Conservation (phyloP, 176 grass and related monocot species). For the Oryza meyeriana region DNA sequence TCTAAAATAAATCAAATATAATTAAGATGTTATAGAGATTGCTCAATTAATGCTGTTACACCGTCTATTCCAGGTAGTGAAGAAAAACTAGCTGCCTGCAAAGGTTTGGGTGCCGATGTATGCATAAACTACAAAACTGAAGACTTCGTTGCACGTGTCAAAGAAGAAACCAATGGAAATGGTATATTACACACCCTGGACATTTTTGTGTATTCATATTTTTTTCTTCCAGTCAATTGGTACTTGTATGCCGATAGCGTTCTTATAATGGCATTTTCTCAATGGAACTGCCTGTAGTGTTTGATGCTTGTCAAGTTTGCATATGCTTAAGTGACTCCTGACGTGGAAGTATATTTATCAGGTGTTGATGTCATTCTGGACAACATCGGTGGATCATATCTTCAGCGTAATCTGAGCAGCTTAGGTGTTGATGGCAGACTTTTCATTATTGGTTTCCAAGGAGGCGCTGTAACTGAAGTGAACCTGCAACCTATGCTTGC, state of each 20-base stretch:
- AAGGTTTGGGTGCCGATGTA: constrained; percentile 71
- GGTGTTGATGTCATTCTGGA: constrained; percentile 89
- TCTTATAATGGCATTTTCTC: neutral
- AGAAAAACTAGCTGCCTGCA: constrained; percentile 80
- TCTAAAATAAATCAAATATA: no score
- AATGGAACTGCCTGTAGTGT: neutral
- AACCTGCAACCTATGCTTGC: constrained; percentile 61
- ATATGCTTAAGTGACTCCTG: neutral
- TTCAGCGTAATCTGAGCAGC: constrained; percentile 68
- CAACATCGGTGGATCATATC: constrained; percentile 63
- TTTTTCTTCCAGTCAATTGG: neutral
- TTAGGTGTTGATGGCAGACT: constrained; percentile 76
- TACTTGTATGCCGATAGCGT: neutral
- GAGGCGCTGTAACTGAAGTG: constrained; percentile 46
- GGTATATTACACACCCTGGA: constrained; percentile 32
- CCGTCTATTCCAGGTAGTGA: constrained; percentile 44
- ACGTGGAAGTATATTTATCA: constrained; percentile 24
- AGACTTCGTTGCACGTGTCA: constrained; percentile 72
- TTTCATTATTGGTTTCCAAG: constrained; percentile 84
- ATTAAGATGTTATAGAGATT: neutral
- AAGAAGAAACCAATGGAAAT: constrained; percentile 78
- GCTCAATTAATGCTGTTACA: neutral
- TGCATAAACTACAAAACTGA: constrained; percentile 94
- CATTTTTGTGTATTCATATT: neutral
- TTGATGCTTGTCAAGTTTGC: neutral